Evolutionary conservation across 345 rosid species (phyloP).

Genomic region (Acer yangbiense): DNA sequence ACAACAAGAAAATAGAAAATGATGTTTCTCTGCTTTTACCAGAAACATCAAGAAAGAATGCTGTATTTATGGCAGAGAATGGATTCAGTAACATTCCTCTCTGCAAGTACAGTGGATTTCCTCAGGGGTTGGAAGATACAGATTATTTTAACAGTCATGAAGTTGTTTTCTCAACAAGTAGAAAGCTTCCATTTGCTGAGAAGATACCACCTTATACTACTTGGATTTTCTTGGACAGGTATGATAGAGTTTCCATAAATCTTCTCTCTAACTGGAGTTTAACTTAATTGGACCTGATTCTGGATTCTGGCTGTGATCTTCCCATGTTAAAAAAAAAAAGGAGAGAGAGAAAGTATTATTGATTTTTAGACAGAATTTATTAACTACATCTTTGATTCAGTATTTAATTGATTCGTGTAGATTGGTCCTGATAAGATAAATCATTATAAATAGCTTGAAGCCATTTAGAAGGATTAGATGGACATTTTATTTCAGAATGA

Average conservation of each 20-base stretch:
- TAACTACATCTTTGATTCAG: background rate
- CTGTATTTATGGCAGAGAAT: slow-evolving; percentile 27
- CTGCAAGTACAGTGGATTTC: slow-evolving; percentile 55
- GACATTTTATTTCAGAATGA: background rate
- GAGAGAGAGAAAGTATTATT: background rate
- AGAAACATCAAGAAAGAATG: slow-evolving; percentile 46
- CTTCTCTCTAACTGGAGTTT: background rate
- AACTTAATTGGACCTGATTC: slow-evolving; percentile 10
- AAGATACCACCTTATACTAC: slow-evolving; percentile 90
- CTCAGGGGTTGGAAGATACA: slow-evolving; percentile 62
- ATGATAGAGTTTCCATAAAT: slow-evolving; percentile 24
- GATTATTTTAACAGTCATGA: slow-evolving; percentile 69
- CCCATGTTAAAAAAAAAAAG: background rate
- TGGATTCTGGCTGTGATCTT: slow-evolving; percentile 8
- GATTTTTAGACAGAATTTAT: slow-evolving; percentile 5
- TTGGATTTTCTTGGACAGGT: slow-evolving; percentile 98
- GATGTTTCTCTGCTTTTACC: slow-evolving; percentile 44
- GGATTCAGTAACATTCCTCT: slow-evolving; percentile 49
- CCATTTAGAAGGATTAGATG: background rate
- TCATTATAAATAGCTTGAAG: background rate
- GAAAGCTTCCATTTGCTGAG: slow-evolving; percentile 63
- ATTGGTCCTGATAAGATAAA: background rate
- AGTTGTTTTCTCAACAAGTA: slow-evolving; percentile 42
- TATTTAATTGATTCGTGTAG: background rate
- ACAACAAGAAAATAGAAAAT: slow-evolving; percentile 56